These are phyloP conservation scores for Ceratocystis eucalypticola DNA, from an alignment of 2,329 filamentous ascomycete genomes.

Conservation along the genomic window DNA sequence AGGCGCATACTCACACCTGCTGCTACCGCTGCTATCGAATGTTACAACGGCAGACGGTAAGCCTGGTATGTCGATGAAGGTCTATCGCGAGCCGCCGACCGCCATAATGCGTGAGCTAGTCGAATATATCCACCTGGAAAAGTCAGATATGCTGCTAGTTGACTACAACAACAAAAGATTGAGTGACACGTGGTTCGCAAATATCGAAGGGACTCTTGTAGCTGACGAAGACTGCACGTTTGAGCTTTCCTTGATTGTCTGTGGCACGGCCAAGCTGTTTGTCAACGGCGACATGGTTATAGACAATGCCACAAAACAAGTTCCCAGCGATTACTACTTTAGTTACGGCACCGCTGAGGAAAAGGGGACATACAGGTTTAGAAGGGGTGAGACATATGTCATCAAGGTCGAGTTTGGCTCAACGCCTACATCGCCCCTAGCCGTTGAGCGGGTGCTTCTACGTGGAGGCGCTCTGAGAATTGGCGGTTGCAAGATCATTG, in stretches of 20 bases:
- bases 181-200: conserved; percentile 43
- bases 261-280: conserved; percentile 51
- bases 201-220: conserved; percentile 46
- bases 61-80: conserved; percentile 46
- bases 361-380: conserved; percentile 42
- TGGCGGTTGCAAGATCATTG: conserved; percentile 45
- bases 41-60: conserved; percentile 40
- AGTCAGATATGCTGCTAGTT: conserved; percentile 37
- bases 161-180: conserved; percentile 42
- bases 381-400: conserved; percentile 45
- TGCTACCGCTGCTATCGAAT: conserved; percentile 45
- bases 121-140: conserved; percentile 36
- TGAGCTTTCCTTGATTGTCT: conserved; percentile 53
- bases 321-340: conserved; percentile 50
- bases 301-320: conserved; percentile 52
- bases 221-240: conserved; percentile 47
- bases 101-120: conserved; percentile 35
- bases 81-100: conserved; percentile 45
- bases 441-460: conserved; percentile 37
- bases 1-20: conserved; percentile 51
- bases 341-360: conserved; percentile 51
- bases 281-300: conserved; percentile 49
- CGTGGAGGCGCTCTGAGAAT: conserved; percentile 49
- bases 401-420: conserved; percentile 47
- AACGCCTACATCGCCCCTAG: conserved; percentile 43